phyloP scores from a whole-genome alignment of 2,329 filamentous ascomycete species.

The Fusarium concolor region DNA sequence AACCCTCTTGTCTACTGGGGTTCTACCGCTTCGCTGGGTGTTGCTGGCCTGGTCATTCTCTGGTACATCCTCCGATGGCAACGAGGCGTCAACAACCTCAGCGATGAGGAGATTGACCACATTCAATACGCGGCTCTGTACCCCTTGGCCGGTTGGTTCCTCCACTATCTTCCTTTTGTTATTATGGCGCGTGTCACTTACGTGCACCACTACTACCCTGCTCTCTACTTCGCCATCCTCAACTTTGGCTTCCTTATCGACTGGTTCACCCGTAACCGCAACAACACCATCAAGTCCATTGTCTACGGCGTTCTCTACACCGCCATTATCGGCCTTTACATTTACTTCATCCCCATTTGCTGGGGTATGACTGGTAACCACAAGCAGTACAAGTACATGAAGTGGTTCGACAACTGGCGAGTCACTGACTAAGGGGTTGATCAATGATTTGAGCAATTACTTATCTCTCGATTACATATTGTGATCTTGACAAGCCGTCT shows the following conservation, averaged over 20 bases:
- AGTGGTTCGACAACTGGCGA: slow-evolving; percentile 91
- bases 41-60: slow-evolving; percentile 76
- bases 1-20: slow-evolving; percentile 98
- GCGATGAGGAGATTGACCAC: slow-evolving; percentile 83
- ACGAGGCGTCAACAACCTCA: slow-evolving; percentile 89
- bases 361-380: slow-evolving; percentile 94
- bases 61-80: slow-evolving; percentile 98
- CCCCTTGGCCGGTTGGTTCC: slow-evolving; percentile 91
- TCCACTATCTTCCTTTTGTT: slow-evolving; percentile 96
- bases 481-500: slow-evolving; percentile 31
- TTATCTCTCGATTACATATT: slow-evolving; percentile 22
- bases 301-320: slow-evolving; percentile 82
- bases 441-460: slow-evolving; percentile 14
- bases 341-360: slow-evolving; percentile 91
- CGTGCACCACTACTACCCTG: slow-evolving; percentile 99
- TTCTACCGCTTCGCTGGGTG: slow-evolving; percentile 80
- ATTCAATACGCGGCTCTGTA: slow-evolving; percentile 96
- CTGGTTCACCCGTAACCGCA: slow-evolving; percentile 79
- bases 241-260: slow-evolving; percentile 88
- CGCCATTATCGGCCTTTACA: slow-evolving; percentile 82
- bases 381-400: slow-evolving; percentile 88
- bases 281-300: slow-evolving; percentile 70
- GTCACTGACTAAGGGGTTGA: slow-evolving; percentile 70
- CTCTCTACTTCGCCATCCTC: slow-evolving; percentile 96
- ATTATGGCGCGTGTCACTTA: slow-evolving; percentile 99